phyloP scores from a whole-genome alignment of 176 grass and related monocot species.

The Olyra latifolia region DNA sequence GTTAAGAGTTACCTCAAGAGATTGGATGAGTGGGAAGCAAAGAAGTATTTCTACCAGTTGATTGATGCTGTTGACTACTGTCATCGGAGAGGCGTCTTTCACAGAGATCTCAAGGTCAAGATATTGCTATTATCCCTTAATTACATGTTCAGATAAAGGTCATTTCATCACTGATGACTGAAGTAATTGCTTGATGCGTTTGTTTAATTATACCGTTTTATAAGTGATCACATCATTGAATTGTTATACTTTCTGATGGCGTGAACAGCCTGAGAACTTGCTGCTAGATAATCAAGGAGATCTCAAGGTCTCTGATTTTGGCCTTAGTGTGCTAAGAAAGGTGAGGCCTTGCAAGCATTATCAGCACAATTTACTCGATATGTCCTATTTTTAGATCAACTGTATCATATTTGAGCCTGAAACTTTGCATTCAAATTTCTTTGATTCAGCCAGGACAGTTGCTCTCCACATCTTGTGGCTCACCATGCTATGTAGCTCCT shows the following conservation, averaged over 20 bases:
- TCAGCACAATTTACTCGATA: background rate
- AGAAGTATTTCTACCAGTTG: constrained; percentile 80
- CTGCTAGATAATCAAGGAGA: constrained; percentile 63
- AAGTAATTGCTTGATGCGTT: background rate
- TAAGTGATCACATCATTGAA: background rate
- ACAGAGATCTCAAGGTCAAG: constrained; percentile 78
- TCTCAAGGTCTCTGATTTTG: constrained; percentile 82
- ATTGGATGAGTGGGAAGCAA: constrained; percentile 58
- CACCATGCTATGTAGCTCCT: constrained; percentile 74
- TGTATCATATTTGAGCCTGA: background rate
- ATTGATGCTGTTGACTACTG: constrained; percentile 83
- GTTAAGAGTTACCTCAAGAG: constrained; percentile 54
- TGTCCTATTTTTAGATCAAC: background rate
- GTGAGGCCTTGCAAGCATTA: constrained; percentile 24
- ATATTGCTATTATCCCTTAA: background rate
- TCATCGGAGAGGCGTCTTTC: constrained; percentile 61
- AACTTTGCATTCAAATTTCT: background rate
- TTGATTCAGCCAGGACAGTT: constrained; percentile 57
- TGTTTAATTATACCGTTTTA: background rate
- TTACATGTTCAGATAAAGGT: background rate
- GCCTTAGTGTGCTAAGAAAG: constrained; percentile 56
- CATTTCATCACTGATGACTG: background rate
- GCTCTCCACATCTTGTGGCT: constrained; percentile 68
- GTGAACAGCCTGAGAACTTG: constrained; percentile 71
- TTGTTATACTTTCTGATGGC: constrained; percentile 18